Base-by-base conservation (phyloP, 768 basidiomycete genomes). In the Hericium coralloides region DNA sequence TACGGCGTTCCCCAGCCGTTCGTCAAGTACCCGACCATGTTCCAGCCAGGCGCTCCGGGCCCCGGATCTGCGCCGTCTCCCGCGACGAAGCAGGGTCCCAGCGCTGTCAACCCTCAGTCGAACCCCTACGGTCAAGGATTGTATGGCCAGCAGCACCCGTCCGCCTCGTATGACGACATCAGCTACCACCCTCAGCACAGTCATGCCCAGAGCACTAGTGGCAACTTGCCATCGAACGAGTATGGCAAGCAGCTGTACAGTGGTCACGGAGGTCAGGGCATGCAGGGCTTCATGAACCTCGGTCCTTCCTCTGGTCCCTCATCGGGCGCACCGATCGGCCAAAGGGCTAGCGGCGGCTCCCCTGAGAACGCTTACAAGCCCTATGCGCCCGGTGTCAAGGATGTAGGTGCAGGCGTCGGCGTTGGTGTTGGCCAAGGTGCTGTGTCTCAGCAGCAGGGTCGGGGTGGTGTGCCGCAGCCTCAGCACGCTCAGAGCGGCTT, bases 291-390 rank as follows among this genome's bases (percentile, higher is more conserved):
- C 66, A 84, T 87, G 78, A 79, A 81, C 23, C 68, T 67, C 6
- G 60, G 69, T 7, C 64, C 76, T 0, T 67, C 77, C 20, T 68
- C 68, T 5, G 60, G 69, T 6, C 64, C 76, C 0, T 67, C 76
- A 20, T 73, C 76, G 38, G 83, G 79, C 4, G 79, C 79, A 12
- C 73, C 73, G 25, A 68, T 76, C 37, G 70, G 71, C 22, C 74
- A 77, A 55, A 75, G 77, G 15, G 71, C 78, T 14, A 74, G 76
- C 18, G 80, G 77, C 37, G 74, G 76, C 14, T 88, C 87, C 6
- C 87, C 88, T 1, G 89, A 90, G 69, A 72, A 81, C 8, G 72
- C 85, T 15, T 90, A 88, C 72, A 90, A 91, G 66, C 83, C 86
- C 12, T 90, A 89, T 65, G 80, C 78, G 51, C 72, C 68, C 55